Conservation (phyloP, 2,329 filamentous ascomycete genomes). For the Plectosphaerella plurivora region DNA sequence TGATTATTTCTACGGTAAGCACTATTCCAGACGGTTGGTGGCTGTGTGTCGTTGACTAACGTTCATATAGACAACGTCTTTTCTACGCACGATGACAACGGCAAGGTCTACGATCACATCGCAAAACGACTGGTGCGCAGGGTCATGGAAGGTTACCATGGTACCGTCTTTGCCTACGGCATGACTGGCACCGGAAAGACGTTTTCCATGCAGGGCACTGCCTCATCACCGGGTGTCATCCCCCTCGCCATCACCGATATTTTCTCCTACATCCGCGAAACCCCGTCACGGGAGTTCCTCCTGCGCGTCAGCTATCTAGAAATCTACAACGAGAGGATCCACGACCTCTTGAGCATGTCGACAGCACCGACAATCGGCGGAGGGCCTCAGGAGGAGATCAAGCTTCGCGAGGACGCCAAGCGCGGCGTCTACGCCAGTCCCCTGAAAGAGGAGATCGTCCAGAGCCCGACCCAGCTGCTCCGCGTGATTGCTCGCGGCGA, state of each 20-base stretch:
- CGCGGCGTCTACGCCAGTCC: constrained; percentile 94
- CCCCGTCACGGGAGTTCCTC: constrained; percentile 88
- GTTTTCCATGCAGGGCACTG: constrained; percentile 98
- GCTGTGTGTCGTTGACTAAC: constrained; percentile 13
- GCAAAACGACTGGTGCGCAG: constrained; percentile 91
- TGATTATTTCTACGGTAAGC: constrained; percentile 84
- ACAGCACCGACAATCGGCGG: constrained; percentile 51
- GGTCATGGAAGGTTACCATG: constrained; percentile 99
- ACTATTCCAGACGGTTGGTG: neutral
- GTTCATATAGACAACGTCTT: constrained; percentile 81
- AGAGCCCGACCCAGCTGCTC: constrained; percentile 91
- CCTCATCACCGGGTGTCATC: constrained; percentile 91
- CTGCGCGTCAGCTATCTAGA: constrained; percentile 96
- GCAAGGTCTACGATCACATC: constrained; percentile 87
- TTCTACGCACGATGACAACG: constrained; percentile 87
- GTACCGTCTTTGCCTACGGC: constrained; percentile 96
- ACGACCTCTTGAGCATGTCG: constrained; percentile 82
- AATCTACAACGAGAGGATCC: constrained; percentile 98
- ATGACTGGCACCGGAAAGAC: constrained; percentile 99
- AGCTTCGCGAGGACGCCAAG: constrained; percentile 93
- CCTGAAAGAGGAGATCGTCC: constrained; percentile 96
- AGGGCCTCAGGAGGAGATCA: constrained; percentile 80
- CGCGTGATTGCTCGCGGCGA: constrained; percentile 94
- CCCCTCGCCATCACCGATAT: constrained; percentile 97
- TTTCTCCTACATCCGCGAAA: constrained; percentile 97